Conservation (phyloP, 2,329 filamentous ascomycete species). For the Cercospora sp. region DNA sequence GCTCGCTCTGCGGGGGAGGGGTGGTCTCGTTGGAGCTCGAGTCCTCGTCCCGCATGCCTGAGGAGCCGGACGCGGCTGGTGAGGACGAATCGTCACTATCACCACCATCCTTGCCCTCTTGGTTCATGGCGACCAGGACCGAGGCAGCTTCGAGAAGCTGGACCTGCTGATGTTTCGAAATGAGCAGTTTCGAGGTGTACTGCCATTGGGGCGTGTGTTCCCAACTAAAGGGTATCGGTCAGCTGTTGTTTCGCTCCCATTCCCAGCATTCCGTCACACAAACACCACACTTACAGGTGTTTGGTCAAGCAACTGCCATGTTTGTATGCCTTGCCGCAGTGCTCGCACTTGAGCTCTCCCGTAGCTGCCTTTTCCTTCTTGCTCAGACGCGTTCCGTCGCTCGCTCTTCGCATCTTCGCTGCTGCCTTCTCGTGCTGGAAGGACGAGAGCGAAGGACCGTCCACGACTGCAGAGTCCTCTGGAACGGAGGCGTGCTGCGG, state of each 20-base stretch:
- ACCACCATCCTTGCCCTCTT: constrained; percentile 59
- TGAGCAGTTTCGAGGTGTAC: constrained; percentile 92
- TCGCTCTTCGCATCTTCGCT: constrained; percentile 63
- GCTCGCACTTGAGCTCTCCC: constrained; percentile 90
- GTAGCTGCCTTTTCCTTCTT: constrained; percentile 82
- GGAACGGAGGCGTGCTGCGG: constrained; percentile 50
- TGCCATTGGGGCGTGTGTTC: constrained; percentile 99
- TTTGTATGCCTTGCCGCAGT: constrained; percentile 99
- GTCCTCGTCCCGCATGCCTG: constrained; percentile 69
- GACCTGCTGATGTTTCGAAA: constrained; percentile 99
- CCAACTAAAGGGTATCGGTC: constrained; percentile 66
- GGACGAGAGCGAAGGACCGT: constrained; percentile 62
- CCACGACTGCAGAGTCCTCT: constrained; percentile 60
- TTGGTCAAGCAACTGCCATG: constrained; percentile 99
- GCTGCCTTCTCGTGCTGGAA: constrained; percentile 53
- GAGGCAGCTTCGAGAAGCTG: constrained; percentile 95
- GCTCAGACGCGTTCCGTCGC: constrained; percentile 79
- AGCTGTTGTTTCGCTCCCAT: constrained; percentile 13
- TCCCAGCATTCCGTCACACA: not conserved
- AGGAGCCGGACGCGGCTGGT: constrained; percentile 76
- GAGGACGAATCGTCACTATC: constrained; percentile 84
- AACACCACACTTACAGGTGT: constrained; percentile 80
- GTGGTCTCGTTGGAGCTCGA: constrained; percentile 90
- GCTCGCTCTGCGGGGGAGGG: constrained; percentile 76
- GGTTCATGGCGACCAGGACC: constrained; percentile 90